A percentile compares a stretch with the other conserved stretches of the same genome.
Conservation (phyloP, 140 eudicot species). For the Senecio squalidus region DNA sequence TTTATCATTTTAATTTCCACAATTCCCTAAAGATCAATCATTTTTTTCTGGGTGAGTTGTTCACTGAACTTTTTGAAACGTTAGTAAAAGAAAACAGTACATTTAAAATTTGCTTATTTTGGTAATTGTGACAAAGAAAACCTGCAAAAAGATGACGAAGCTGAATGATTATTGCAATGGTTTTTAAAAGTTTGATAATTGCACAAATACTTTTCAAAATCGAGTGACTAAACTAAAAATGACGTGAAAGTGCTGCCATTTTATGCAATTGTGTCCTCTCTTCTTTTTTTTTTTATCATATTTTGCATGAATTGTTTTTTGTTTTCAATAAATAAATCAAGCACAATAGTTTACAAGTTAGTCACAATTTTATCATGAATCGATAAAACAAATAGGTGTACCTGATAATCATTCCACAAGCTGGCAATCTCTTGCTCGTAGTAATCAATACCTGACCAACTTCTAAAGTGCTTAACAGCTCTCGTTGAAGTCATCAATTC, state of each 20-base stretch:
- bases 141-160: background rate
- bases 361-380: background rate
- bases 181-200: background rate
- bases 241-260: background rate
- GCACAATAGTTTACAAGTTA: background rate
- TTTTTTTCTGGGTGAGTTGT: no score
- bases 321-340: background rate
- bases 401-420: conserved; percentile 86
- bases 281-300: no score
- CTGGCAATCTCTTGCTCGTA: conserved; percentile 78
- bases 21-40: background rate
- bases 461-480: conserved; percentile 90
- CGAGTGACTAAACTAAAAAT: background rate
- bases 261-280: background rate
- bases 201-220: no score
- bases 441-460: conserved; percentile 95
- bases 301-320: background rate
- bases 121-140: background rate
- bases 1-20: background rate
- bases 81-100: background rate
- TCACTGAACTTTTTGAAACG: background rate
- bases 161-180: background rate
- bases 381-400: conserved; percentile 13
- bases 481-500: conserved; percentile 66
- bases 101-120: background rate